Percentiles rank a stretch among this genome's conserved stretches.
These are phyloP conservation scores for Tagetes patula DNA, from an alignment of 129 eudicot genomes.

Conservation along the genomic window DNA sequence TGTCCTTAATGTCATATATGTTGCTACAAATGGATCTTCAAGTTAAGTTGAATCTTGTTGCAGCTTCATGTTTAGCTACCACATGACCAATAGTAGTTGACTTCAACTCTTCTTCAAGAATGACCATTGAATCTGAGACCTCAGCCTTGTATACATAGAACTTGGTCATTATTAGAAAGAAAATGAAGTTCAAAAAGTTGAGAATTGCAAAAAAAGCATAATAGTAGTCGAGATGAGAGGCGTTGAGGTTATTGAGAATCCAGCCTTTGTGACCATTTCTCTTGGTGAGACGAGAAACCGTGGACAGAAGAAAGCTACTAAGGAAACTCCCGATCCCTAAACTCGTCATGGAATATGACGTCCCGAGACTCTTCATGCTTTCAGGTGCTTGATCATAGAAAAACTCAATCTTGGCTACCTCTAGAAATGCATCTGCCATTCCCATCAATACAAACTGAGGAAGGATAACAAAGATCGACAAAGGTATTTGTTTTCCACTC, in stretches of 20 bases:
- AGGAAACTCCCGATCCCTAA: constrained; percentile 68
- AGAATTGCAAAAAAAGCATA: constrained; percentile 59
- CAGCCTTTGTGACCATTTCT: constrained; percentile 61
- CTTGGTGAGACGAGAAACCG: constrained; percentile 52
- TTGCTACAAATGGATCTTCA: constrained; percentile 11
- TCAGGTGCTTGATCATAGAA: constrained; percentile 92
- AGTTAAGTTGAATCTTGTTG: constrained; percentile 34
- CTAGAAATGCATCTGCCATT: constrained; percentile 63
- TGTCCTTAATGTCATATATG: neutral
- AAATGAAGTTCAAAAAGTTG: constrained; percentile 43
- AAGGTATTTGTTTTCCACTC: constrained; percentile 54
- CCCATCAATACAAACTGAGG: constrained; percentile 81
- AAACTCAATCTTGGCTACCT: constrained; percentile 76
- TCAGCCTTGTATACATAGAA: constrained; percentile 67
- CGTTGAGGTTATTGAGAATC: constrained; percentile 69
- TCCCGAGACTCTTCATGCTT: constrained; percentile 80
- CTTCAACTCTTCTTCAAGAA: constrained; percentile 51
- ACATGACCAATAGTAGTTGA: constrained; percentile 13
- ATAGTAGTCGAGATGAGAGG: constrained; percentile 72
- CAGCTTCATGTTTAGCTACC: constrained; percentile 36
- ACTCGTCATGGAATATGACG: constrained; percentile 64
- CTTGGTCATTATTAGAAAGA: constrained; percentile 50
- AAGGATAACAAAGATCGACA: constrained; percentile 54
- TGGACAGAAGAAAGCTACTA: constrained; percentile 57
- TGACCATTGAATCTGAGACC: constrained; percentile 66